phyloP scores from a whole-genome alignment of 441 rosid genomes.

The Populus hybrid region DNA sequence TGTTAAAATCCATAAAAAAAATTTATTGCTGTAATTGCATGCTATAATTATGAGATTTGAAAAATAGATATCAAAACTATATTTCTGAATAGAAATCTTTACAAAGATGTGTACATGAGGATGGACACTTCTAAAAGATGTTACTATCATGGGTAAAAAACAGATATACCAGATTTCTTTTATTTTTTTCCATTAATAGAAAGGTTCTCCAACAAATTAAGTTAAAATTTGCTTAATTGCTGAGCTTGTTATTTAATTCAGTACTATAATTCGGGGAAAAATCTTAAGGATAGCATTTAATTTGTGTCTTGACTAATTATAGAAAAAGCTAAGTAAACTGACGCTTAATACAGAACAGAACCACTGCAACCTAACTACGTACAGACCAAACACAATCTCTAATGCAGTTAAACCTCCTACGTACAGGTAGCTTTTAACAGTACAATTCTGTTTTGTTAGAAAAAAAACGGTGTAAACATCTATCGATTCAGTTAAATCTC shows the following conservation, averaged over 20 bases:
- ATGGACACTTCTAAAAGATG: too few species aligned
- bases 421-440: background rate
- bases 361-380: background rate
- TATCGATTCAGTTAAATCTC: background rate
- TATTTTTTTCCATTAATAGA: too few species aligned
- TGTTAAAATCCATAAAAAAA: too few species aligned
- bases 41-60: fast-evolving
- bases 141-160: too few species aligned
- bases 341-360: background rate
- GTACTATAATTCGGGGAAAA: background rate
- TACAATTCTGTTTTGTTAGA: background rate
- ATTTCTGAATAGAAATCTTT: fast-evolving
- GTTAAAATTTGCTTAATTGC: background rate
- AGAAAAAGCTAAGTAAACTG: background rate
- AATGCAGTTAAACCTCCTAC: background rate
- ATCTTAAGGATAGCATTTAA: background rate
- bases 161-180: too few species aligned
- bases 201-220: too few species aligned
- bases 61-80: too few species aligned
- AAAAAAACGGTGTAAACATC: background rate
- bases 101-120: too few species aligned
- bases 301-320: background rate
- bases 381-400: background rate
- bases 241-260: background rate
- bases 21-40: fast-evolving